A percentile compares a stretch with the other conserved stretches of the same genome.
phyloP scores from a whole-genome alignment of 2,329 filamentous ascomycete species.

The Xylaria sp. region DNA sequence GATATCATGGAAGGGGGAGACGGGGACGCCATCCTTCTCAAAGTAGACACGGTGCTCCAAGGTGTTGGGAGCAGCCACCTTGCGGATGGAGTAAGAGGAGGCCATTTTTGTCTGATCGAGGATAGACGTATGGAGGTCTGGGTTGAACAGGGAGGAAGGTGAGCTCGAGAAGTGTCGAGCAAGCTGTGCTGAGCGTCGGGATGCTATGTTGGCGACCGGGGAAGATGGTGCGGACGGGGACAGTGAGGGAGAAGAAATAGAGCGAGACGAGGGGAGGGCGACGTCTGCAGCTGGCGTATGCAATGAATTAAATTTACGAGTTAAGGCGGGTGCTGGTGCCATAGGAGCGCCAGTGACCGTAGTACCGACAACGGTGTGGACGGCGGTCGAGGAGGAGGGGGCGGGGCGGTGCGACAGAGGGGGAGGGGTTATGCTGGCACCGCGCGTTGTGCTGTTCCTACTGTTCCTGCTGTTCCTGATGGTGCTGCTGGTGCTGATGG shows the following conservation, averaged over 20 bases:
- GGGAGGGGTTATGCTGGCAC: constrained; percentile 25
- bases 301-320: constrained; percentile 31
- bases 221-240: constrained; percentile 1
- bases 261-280: constrained; percentile 18
- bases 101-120: constrained; percentile 55
- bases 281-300: constrained; percentile 30
- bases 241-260: constrained; percentile 19
- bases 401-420: constrained; percentile 30
- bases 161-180: constrained; percentile 58
- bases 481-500: too few species aligned
- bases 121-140: constrained; percentile 22
- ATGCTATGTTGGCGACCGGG: constrained; percentile 50
- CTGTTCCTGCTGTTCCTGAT: constrained; percentile 33
- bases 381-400: constrained; percentile 6
- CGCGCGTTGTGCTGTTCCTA: not conserved
- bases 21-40: constrained; percentile 92
- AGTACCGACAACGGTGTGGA: not conserved
- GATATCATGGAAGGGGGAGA: constrained; percentile 98
- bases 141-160: constrained; percentile 36
- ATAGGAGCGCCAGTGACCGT: not conserved
- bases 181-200: constrained; percentile 58
- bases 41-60: constrained; percentile 97
- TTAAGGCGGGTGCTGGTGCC: constrained; percentile 9
- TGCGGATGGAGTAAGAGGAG: constrained; percentile 77
- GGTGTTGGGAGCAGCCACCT: constrained; percentile 88